Evolutionary conservation across 495 filamentous ascomycete species (phyloP), one percentile per base, ranked within the genome.

Genomic region (Hyaloscypha variabilis): DNA sequence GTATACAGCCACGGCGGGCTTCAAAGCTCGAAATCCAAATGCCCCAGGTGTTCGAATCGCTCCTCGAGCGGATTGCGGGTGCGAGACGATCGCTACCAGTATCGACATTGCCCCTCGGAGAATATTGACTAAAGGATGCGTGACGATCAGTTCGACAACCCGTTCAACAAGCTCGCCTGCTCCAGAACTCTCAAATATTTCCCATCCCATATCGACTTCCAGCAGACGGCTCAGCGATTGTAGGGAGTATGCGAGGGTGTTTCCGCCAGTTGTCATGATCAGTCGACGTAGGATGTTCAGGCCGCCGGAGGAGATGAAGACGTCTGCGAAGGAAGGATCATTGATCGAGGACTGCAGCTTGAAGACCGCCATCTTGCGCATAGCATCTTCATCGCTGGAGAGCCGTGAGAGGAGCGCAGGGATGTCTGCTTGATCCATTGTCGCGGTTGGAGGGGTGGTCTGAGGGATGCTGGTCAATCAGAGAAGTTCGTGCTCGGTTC

Each of bases 281-380:
- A 98, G 80, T 63, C 91, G 88, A 30, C 92, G 86, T 65, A 99
- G 79, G 66, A 92, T 88, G 64, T 85, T 82, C 54, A 97, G 78
- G 8, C 95, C 95, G 52, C 93, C 96, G 65, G 92, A 90, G 17
- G 87, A 84, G 25, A 98, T 97, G 79, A 98, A 99, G 63, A 94
- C 84, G 75, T 98, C 96, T 51, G 95, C 96, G 74, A 99, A 98
- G 56, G 93, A 92, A 4, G 95, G 95, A 75, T 99, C 96, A 71
- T 92, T 92, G 72, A 99, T 97, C 65, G 88, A 91, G 49, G 87
- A 84, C 77, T 99, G 95, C 46, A 99, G 87, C 77, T 96, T 97
- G 85, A 99, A 99, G 64, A 93, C 96, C 14, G 95, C 95, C 92
- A 97, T 97, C 81, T 99, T 99, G 70, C 95, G 92, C 62, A 92